phyloP scores from a whole-genome alignment of 352 stramenopile species.

The Globisporangium ultimum region DNA sequence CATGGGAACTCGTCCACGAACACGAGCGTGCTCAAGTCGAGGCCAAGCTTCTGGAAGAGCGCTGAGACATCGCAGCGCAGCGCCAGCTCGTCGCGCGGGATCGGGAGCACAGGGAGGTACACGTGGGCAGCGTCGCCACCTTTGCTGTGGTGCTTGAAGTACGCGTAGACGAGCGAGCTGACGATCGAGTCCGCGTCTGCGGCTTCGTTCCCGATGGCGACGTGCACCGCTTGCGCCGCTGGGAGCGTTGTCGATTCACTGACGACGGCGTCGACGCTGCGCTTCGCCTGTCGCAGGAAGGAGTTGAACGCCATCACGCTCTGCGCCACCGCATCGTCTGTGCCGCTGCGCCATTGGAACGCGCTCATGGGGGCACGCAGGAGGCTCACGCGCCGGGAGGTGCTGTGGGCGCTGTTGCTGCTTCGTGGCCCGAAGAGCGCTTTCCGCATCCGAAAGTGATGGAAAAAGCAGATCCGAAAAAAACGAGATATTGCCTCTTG shows the following conservation, averaged over 20 bases:
- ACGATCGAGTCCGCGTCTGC: conserved; percentile 83
- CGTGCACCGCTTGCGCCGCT: conserved; percentile 26
- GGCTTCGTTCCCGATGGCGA: conserved; percentile 78
- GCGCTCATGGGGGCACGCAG: conserved; percentile 8
- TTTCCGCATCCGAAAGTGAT: not conserved
- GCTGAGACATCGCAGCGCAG: conserved; percentile 70
- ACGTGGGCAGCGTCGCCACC: conserved; percentile 15
- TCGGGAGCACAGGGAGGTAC: conserved; percentile 56
- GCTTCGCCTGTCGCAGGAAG: conserved; percentile 20
- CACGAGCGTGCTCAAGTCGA: conserved; percentile 51
- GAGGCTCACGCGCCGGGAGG: too few relatives aligned
- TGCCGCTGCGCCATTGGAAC: conserved; percentile 14
- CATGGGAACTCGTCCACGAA: conserved; percentile 83
- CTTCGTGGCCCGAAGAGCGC: not conserved
- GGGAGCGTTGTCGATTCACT: not conserved
- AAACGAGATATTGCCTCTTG: not conserved
- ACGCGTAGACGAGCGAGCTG: conserved; percentile 70
- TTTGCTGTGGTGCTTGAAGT: conserved; percentile 24
- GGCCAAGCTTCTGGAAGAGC: conserved; percentile 45
- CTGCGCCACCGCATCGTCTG: conserved; percentile 1
- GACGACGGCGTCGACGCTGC: conserved; percentile 7
- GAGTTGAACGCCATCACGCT: conserved; percentile 16
- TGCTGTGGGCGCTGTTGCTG: not conserved
- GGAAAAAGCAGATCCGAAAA: not conserved
- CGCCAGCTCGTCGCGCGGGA: conserved; percentile 53